Conservation (phyloP, 176 grass and related monocot species). For the Bothriochloa decipiens region DNA sequence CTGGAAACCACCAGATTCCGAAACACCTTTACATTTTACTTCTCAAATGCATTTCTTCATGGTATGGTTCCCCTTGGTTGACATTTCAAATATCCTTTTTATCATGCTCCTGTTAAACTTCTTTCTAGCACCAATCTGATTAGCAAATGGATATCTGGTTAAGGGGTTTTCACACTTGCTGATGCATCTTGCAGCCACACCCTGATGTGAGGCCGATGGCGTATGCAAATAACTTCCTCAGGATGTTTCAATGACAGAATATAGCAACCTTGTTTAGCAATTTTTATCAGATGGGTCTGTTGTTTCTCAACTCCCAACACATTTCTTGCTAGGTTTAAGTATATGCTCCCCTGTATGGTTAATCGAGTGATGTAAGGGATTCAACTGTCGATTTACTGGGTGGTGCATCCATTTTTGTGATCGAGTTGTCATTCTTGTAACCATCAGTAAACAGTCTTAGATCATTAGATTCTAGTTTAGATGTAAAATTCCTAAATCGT, state of each 20-base stretch:
- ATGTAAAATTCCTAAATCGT: slow-evolving; percentile 22
- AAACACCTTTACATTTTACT: not conserved
- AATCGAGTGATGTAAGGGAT: slow-evolving; percentile 2
- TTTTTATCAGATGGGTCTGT: slow-evolving; percentile 1
- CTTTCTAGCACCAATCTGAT: not conserved
- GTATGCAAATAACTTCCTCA: slow-evolving; percentile 74
- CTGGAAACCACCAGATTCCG: not conserved
- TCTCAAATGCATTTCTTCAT: not conserved
- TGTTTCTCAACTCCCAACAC: not conserved
- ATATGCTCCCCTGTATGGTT: not conserved
- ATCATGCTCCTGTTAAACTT: not conserved
- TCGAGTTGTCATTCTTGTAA: slow-evolving; percentile 2
- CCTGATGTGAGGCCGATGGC: slow-evolving; percentile 80
- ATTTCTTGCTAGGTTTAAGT: slow-evolving; percentile 26
- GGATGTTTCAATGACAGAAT: slow-evolving; percentile 62
- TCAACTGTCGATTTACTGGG: not conserved
- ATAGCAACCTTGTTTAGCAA: not conserved
- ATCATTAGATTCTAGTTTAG: slow-evolving; percentile 20
- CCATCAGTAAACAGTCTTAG: slow-evolving; percentile 10
- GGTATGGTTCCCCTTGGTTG: not conserved
- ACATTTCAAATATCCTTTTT: slow-evolving; percentile 4
- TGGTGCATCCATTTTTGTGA: not conserved
- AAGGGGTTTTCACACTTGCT: not conserved
- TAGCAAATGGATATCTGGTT: not conserved
- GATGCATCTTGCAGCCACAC: slow-evolving; percentile 53